Base-by-base conservation (phyloP, 169 alveolate genomes). In the Plasmodium inui region DNA sequence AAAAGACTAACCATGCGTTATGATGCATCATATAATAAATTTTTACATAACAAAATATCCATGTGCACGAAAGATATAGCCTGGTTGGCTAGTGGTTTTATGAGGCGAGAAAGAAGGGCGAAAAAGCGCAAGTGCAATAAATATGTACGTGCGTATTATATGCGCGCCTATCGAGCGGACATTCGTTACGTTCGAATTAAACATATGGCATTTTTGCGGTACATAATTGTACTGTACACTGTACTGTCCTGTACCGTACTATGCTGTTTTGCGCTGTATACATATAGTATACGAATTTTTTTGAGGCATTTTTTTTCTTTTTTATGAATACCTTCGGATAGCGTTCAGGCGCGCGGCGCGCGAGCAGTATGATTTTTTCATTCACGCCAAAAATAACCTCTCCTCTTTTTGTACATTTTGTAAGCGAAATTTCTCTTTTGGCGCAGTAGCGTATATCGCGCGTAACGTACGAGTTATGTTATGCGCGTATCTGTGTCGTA, bases 111-210 rank as follows among this genome's bases (percentile, higher is more conserved):
- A 67, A 22, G 34, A 61, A 61, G 76, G 76, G 76, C 76, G 76
- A 61, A 61, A 61, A n/a, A 61, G 37, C 76, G 37, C 76, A 67
- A 67, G 76, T 67, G 76, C 76, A 67, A 67, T 67, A 26, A n/a
- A n/a, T 57, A 6, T 61, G 9, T 44, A 44, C 17, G n/a, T 44
- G 55, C 55, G 55, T 44, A 44, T 50, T 50, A 50, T 50, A 50
- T 50, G 26, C 26, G 61, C 57, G 61, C 57, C 1, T 14, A 17
- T 50, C 22, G 61, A 50, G 61, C 61, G 61, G 61, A 14, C 22
- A 50, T 50, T 50, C 22, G 61, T 4, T 14, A 50, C 19, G 22
- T 50, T 50, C 19, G 3, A 50, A 50, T 50, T 50, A 50, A 50
- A 50, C 61, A 50, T 50, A 50, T 17, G 61, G 22, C 61, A 17